Evolutionary conservation across 2,329 filamentous ascomycete genomes (phyloP).

Genomic region (Colletotrichum abscissum): DNA sequence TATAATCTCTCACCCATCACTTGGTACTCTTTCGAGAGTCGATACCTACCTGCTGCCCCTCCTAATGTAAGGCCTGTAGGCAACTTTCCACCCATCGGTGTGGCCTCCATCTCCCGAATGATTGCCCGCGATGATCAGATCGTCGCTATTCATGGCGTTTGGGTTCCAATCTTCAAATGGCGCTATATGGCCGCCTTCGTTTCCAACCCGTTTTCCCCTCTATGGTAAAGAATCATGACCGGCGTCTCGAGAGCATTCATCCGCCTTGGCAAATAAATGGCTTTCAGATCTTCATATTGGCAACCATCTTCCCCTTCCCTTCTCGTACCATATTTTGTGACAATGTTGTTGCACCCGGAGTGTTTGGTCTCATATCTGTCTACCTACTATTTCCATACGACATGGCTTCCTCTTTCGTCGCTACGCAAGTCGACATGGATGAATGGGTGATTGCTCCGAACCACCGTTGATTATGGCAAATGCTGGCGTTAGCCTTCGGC

Average conservation of each 20-base stretch:
- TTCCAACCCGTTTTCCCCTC: background rate
- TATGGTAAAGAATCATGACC: background rate
- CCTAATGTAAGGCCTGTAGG: too few species aligned
- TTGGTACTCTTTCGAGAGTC: background rate
- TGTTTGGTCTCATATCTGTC: background rate
- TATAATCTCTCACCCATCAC: background rate
- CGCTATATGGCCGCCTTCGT: background rate
- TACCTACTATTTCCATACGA: background rate
- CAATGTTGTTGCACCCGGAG: background rate
- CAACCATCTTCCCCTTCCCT: background rate
- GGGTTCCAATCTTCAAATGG: background rate
- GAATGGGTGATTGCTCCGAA: background rate
- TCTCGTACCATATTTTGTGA: background rate
- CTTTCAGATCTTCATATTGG: constrained; percentile 5
- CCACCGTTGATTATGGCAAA: background rate
- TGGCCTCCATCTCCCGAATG: background rate
- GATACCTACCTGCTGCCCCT: background rate
- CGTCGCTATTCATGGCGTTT: background rate
- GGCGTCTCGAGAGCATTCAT: constrained; percentile 3
- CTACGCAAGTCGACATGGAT: background rate
- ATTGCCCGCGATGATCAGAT: background rate
- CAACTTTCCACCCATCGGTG: background rate
- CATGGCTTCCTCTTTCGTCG: background rate
- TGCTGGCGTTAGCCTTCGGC: background rate
- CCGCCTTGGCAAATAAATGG: constrained; percentile 26